Evolutionary conservation across 2,329 filamentous ascomycete species (phyloP), one percentile per base, ranked within the genome.

Genomic region (Fonsecaea pedrosoi): DNA sequence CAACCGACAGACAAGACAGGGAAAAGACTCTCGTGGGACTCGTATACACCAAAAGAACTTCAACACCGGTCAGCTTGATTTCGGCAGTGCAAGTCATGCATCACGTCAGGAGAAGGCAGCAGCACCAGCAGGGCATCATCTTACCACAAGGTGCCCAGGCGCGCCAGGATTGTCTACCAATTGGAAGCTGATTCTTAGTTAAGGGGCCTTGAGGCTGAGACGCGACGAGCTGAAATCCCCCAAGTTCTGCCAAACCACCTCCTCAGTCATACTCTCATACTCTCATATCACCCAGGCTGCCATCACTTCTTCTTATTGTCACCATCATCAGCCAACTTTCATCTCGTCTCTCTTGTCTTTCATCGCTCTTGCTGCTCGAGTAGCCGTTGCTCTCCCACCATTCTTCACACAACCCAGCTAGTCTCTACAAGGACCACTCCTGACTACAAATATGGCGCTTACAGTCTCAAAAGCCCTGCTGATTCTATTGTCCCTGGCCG

Each of bases 401-500:
- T 30, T 37, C 4, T 13, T 35, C 21, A 38, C 4, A 21, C 6
- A 40, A 7, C 9, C 21, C 37, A 30, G 13, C 40, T 35, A n/a
- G 10, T 15, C 38, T 15, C 50, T 10, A 10, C 10, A 25, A 37
- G 10, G 18, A 32, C 12, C 37, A 18, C 21, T 34, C 8, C 15
- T 10, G 25, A 25, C 25, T 25, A 25, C 25, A 18, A 25, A 4
- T 18, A 68, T 68, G 68, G 68, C 66, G 50, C 63, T 66, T 38
- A 53, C 58, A 15, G 13, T 48, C 5, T 42, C 64, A 10, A 68
- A 66, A 35, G 56, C 60, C 13, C 32, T 68, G 4, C 64, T 70
- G n/a, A 63, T 70, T 48, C 38, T 63, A 34, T 45, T 70, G 25
- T 68, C 68, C 50, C 18, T 70, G 15, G 62, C 62, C n/a, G 72